These are phyloP conservation scores for Aspergillus steynii DNA, from an alignment of 495 filamentous ascomycete genomes.

Conservation along the genomic window DNA sequence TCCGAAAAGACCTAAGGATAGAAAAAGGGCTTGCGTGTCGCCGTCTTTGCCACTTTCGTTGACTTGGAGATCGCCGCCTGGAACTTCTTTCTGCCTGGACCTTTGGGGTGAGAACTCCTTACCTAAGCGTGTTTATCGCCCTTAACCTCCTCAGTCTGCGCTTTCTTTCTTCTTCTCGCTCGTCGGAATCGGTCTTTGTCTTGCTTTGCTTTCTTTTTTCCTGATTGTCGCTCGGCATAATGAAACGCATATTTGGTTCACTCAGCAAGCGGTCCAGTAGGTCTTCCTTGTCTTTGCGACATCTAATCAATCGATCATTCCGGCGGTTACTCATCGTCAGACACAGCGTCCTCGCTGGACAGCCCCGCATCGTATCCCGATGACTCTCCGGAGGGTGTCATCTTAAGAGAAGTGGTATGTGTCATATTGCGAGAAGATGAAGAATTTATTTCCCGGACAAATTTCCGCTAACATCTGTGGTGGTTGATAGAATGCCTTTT, in stretches of 20 bases:
- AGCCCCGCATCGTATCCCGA: constrained; percentile 25
- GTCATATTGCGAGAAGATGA: constrained; percentile 22
- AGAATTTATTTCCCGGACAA: background rate
- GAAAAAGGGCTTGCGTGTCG: background rate
- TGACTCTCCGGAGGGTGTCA: constrained; percentile 50
- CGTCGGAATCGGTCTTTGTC: background rate
- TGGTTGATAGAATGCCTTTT: constrained; percentile 62
- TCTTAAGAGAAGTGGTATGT: constrained; percentile 52
- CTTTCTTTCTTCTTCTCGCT: constrained; percentile 6
- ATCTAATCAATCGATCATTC: background rate
- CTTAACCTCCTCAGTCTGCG: background rate
- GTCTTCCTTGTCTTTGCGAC: constrained; percentile 11
- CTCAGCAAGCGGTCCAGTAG: constrained; percentile 36
- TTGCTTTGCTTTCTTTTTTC: background rate
- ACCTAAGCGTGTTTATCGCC: background rate
- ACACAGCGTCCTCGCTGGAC: constrained; percentile 24
- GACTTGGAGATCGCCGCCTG: too few species aligned
- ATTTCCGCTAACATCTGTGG: background rate
- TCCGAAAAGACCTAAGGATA: background rate
- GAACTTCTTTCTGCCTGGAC: too few species aligned
- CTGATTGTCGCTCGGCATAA: constrained; percentile 22
- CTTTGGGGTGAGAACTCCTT: too few species aligned
- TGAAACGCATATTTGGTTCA: constrained; percentile 45
- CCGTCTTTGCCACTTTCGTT: background rate
- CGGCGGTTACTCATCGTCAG: constrained; percentile 7